Evolutionary conservation across 2,329 filamentous ascomycete species (phyloP), one percentile per base, ranked within the genome.

Genomic region (Fusarium proliferatum): DNA sequence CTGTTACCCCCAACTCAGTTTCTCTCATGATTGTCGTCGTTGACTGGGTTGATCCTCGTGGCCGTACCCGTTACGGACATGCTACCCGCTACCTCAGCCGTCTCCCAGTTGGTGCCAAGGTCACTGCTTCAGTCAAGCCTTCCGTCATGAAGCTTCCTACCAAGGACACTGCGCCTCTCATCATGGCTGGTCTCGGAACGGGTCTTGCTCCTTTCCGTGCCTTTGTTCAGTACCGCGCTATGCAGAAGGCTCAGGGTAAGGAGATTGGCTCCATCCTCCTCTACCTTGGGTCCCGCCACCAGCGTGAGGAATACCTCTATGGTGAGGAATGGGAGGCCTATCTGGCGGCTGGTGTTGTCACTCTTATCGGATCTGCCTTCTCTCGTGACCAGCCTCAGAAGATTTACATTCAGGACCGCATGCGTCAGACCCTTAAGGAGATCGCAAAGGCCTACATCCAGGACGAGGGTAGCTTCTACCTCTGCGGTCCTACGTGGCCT

Each of bases 241-340:
- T 97, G 90, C 96, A 99, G 82, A 97, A 97, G 86, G 92, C 94
- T n/a, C 94, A 97, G 82, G 96, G 96, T 83, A 95, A 97, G 86
- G 91, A 96, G 66, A 97, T 99, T 76, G 96, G 96, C 61, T 87
- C 94, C 48, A 96, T 98, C 71, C 90, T 99, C 60, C 86, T 99
- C 68, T 99, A 98, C 88, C 96, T 99, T 87, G 96, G 96, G 73
- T 96, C 95, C 23, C 95, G 96, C 60, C 95, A 98, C 88, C 95
- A 98, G 87, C 94, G 95, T 75, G 96, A 99, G 85, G 96, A 99
- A 85, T 99, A 99, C 84, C 92, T 98, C 69, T 99, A 98, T 80
- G 96, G 96, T 71, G 96, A 99, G 84, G 96, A 99, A 84, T 99
- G 96, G 96, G 96, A 99, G 84, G 96, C 96, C 0, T 99, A 99